phyloP scores from a whole-genome alignment of 768 basidiomycete species.

The Tubosaeta sp. region DNA sequence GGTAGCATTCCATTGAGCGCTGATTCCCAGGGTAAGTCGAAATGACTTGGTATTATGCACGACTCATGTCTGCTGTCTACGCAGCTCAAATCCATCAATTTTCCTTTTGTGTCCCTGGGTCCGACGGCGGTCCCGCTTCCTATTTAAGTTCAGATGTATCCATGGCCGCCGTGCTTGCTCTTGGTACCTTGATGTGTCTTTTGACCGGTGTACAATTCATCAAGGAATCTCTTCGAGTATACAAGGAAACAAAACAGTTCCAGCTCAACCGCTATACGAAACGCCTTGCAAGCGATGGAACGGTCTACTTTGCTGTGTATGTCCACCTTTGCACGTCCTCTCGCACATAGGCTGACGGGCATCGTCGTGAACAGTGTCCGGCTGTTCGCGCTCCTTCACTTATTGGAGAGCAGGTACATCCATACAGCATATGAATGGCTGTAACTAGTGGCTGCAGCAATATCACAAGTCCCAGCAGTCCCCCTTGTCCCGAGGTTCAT shows the following conservation, averaged over 20 bases:
- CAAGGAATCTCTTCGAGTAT: background rate
- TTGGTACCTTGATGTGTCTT: background rate
- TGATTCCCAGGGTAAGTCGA: background rate
- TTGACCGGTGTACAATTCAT: background rate
- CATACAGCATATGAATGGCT: no score
- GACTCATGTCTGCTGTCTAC: background rate
- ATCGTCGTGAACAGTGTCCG: background rate
- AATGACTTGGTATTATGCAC: background rate
- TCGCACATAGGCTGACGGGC: background rate
- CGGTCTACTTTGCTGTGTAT: slow-evolving; percentile 1
- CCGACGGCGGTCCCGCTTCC: no score
- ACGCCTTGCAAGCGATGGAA: background rate
- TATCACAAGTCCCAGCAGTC: background rate
- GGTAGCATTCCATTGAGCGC: background rate
- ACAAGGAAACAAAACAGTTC: background rate
- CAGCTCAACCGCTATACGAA: background rate
- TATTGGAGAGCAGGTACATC: background rate
- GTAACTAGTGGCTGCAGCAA: background rate
- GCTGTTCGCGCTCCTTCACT: background rate
- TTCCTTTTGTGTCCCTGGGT: background rate
- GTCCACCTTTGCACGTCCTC: background rate
- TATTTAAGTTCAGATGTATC: no score
- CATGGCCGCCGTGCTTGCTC: no score
- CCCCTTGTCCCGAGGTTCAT: slow-evolving; percentile 1
- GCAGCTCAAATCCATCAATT: background rate